Conservation (phyloP, 129 eudicot genomes). For the Kitagawia praeruptora region DNA sequence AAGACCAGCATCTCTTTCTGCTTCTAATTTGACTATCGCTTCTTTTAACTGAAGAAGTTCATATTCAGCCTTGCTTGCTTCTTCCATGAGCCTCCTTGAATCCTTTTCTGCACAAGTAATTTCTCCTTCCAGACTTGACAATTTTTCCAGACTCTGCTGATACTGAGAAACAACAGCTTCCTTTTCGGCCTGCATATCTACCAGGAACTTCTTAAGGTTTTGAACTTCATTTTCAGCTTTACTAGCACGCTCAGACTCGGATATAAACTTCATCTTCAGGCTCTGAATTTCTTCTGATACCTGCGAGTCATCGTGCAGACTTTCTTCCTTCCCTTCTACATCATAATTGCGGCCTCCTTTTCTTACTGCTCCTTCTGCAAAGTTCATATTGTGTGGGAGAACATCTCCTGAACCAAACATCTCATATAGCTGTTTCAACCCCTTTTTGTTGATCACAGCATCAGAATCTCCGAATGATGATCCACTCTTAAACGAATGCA, state of each 20-base stretch:
- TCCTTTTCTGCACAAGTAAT: slow-evolving; percentile 41
- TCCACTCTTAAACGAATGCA: background rate
- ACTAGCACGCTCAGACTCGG: slow-evolving; percentile 41
- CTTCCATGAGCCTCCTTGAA: slow-evolving; percentile 35
- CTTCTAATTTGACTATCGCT: slow-evolving; percentile 44
- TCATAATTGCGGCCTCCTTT: background rate
- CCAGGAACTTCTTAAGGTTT: slow-evolving; percentile 40
- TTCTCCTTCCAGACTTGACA: slow-evolving; percentile 48
- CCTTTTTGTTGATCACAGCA: slow-evolving; percentile 15
- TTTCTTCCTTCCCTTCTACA: slow-evolving; percentile 14
- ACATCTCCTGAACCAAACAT: slow-evolving; percentile 24
- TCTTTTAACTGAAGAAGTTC: slow-evolving; percentile 56
- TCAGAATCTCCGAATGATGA: slow-evolving; percentile 11
- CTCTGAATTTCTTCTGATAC: slow-evolving; percentile 33
- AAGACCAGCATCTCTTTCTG: slow-evolving; percentile 48
- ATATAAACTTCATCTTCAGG: slow-evolving; percentile 28
- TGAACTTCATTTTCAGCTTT: slow-evolving; percentile 53
- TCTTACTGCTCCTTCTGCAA: slow-evolving; percentile 3
- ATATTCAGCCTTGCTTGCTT: slow-evolving; percentile 41
- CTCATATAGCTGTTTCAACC: slow-evolving; percentile 29
- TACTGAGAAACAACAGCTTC: slow-evolving; percentile 42
- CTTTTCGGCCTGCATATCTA: slow-evolving; percentile 49
- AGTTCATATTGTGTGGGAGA: slow-evolving; percentile 3
- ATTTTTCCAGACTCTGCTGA: slow-evolving; percentile 50
- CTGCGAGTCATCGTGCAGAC: slow-evolving; percentile 12